Evolutionary conservation across 208 protist genomes (phyloP).

Genomic region (Leishmania aethiopica): DNA sequence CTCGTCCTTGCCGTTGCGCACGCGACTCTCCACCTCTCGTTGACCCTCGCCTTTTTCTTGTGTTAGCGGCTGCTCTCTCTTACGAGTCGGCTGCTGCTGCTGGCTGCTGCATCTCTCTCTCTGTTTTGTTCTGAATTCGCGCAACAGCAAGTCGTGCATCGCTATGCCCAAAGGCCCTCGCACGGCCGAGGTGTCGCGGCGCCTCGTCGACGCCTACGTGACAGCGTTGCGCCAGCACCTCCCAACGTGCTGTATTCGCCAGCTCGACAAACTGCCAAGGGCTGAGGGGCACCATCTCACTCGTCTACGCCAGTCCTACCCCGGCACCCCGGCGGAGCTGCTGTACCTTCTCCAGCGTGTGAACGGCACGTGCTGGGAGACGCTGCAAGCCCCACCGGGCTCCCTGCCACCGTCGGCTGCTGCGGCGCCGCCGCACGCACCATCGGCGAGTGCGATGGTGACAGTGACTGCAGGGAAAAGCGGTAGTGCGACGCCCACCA

Average conservation of each 20-base stretch:
- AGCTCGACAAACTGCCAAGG: conserved; percentile 53
- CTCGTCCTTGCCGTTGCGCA: not conserved
- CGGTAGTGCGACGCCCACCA: not conserved
- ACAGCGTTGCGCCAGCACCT: conserved; percentile 68
- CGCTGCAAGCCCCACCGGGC: conserved; percentile 13
- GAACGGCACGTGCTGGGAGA: conserved; percentile 64
- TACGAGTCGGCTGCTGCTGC: not conserved
- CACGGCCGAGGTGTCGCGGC: conserved; percentile 39
- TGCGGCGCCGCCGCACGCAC: not conserved
- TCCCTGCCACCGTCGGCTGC: not conserved
- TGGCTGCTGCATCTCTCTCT: not conserved
- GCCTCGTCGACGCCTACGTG: conserved; percentile 65
- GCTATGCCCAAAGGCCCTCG: conserved; percentile 30
- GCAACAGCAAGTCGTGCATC: not conserved
- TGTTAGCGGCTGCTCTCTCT: not conserved
- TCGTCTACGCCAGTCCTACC: conserved; percentile 42
- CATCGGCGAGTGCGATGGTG: not conserved
- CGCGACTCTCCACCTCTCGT: not conserved
- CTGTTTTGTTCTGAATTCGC: not conserved
- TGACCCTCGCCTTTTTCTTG: not conserved
- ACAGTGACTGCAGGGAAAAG: not conserved
- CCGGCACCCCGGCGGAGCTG: conserved; percentile 45
- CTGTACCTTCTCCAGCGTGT: conserved; percentile 45
- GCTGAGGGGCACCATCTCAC: conserved; percentile 42
- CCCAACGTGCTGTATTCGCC: conserved; percentile 47